Evolutionary conservation across 208 protist species (phyloP).

Genomic region (Tetramitus jugosus): DNA sequence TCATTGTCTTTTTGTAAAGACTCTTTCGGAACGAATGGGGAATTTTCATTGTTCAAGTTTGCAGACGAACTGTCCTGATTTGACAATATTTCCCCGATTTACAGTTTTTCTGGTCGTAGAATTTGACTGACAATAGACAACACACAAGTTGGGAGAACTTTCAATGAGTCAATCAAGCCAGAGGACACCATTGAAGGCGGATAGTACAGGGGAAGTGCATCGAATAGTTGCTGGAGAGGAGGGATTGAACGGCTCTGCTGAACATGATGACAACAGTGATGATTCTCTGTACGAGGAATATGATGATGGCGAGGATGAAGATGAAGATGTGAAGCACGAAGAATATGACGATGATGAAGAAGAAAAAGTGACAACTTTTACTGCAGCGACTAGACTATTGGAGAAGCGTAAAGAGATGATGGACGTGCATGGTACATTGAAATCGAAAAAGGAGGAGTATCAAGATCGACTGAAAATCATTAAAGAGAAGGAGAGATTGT

Average conservation of each 20-base stretch:
- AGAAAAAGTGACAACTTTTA: background rate
- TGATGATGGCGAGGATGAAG: background rate
- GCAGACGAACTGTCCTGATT: too few relatives aligned
- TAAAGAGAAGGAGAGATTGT: background rate
- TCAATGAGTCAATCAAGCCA: too few relatives aligned
- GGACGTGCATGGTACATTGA: background rate
- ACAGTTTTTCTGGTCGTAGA: too few relatives aligned
- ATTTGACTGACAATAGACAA: too few relatives aligned
- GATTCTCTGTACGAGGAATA: background rate
- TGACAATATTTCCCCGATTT: too few relatives aligned
- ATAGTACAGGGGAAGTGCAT: too few relatives aligned
- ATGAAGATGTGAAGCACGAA: background rate
- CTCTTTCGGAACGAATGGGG: background rate
- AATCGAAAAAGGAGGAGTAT: background rate
- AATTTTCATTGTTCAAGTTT: background rate
- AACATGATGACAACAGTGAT: background rate
- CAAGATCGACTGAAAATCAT: background rate
- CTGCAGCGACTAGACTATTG: slow-evolving; percentile 1
- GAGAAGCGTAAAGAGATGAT: slow-evolving; percentile 13
- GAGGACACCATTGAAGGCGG: too few relatives aligned
- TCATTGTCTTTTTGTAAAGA: background rate
- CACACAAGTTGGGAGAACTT: too few relatives aligned
- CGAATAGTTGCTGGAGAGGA: too few relatives aligned
- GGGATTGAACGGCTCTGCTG: too few relatives aligned
- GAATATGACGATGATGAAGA: too few relatives aligned